phyloP scores from a whole-genome alignment of 345 rosid species.

The Boechera divaricarpa region DNA sequence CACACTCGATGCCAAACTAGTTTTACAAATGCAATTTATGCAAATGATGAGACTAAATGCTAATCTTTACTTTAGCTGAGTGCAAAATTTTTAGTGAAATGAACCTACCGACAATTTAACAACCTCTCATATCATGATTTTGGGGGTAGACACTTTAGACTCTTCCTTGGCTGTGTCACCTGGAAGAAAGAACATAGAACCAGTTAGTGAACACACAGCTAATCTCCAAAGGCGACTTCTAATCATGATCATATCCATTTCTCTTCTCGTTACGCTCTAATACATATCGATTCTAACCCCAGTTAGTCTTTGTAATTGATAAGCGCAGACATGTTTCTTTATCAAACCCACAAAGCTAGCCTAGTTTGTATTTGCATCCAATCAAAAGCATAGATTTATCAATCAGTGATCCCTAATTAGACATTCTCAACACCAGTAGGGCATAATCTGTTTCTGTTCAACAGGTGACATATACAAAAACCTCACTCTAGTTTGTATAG shows the following conservation, averaged over 20 bases:
- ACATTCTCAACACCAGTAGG: neutral
- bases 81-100: neutral
- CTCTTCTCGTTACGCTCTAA: neutral
- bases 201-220: conserved; percentile 9
- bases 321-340: neutral
- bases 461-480: neutral
- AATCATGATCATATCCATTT: neutral
- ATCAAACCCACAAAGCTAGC: neutral
- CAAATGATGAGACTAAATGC: conserved; percentile 17
- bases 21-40: conserved; percentile 18
- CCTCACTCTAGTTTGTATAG: neutral
- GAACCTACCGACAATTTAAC: neutral
- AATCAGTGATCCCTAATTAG: neutral
- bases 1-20: conserved; percentile 10
- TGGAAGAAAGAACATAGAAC: conserved; percentile 19
- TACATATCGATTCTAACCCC: neutral
- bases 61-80: conserved; percentile 17
- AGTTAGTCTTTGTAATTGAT: neutral
- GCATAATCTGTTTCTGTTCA: neutral
- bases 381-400: conserved; percentile 1
- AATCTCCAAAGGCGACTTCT: neutral
- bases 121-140: conserved; percentile 37
- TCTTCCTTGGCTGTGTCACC: conserved; percentile 35
- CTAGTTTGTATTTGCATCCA: neutral
- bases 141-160: conserved; percentile 32